phyloP scores from a whole-genome alignment of 495 filamentous ascomycete genomes.

The Lepraria neglecta region DNA sequence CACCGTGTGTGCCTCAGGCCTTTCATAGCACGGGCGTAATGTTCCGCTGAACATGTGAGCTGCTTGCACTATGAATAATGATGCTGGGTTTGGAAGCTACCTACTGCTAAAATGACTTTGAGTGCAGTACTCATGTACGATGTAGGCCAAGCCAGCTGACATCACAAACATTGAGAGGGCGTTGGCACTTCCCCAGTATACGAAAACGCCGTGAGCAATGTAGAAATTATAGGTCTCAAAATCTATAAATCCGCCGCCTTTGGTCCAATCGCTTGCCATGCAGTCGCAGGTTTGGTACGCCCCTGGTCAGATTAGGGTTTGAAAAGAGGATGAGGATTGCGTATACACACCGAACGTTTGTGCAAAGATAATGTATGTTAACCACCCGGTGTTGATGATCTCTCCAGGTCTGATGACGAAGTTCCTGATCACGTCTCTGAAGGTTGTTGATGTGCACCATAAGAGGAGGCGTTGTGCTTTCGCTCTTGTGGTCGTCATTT shows the following conservation, averaged over 20 bases:
- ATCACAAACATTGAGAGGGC: constrained; percentile 30
- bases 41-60: background rate
- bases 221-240: constrained; percentile 25
- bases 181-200: constrained; percentile 35
- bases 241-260: constrained; percentile 29
- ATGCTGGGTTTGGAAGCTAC: background rate
- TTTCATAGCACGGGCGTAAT: constrained; percentile 22
- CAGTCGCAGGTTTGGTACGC: constrained; percentile 28
- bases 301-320: constrained; percentile 1
- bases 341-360: constrained; percentile 14
- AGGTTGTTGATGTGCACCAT: constrained; percentile 12
- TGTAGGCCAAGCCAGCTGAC: constrained; percentile 32
- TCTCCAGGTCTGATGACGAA: constrained; percentile 18
- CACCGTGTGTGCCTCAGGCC: constrained; percentile 19
- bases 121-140: constrained; percentile 34
- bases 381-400: constrained; percentile 20
- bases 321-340: no score
- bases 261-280: constrained; percentile 23
- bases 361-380: constrained; percentile 24
- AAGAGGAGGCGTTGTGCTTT: constrained; percentile 17
- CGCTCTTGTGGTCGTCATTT: background rate
- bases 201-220: constrained; percentile 17
- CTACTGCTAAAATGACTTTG: constrained; percentile 29
- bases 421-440: constrained; percentile 19
- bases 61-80: background rate